A percentile compares a stretch with the other conserved stretches of the same genome.
Conservation (phyloP, 2,329 filamentous ascomycete genomes). For the Plectosphaerella sp. region DNA sequence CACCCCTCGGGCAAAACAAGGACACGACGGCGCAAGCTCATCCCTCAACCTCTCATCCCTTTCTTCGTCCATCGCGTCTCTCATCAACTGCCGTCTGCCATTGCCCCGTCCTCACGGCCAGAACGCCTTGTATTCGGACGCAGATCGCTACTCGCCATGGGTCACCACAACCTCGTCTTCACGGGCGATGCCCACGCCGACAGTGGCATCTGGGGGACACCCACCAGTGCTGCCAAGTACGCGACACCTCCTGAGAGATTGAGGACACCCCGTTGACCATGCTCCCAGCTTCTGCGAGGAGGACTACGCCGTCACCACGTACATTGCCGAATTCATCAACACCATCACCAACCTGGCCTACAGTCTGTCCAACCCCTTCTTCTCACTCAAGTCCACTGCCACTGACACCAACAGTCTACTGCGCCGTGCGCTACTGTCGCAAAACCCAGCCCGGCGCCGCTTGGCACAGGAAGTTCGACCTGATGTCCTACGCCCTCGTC, state of each 20-base stretch:
- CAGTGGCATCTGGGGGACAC: constrained; percentile 31
- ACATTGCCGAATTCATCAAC: constrained; percentile 39
- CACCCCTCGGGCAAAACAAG: too few species aligned
- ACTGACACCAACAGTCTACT: constrained; percentile 27
- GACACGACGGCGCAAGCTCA: too few species aligned
- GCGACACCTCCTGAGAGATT: neutral
- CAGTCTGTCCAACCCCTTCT: constrained; percentile 2
- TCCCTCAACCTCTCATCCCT: too few species aligned
- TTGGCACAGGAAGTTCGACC: constrained; percentile 28
- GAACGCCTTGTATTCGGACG: neutral
- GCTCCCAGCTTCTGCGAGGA: constrained; percentile 13
- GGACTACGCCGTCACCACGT: constrained; percentile 34
- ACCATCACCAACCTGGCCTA: constrained; percentile 35
- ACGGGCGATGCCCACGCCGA: constrained; percentile 26
- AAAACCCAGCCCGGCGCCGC: constrained; percentile 22
- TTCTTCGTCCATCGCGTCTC: too few species aligned
- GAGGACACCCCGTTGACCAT: neutral
- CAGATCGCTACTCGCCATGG: constrained; percentile 15
- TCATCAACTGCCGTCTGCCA: too few species aligned
- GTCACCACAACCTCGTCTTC: constrained; percentile 31
- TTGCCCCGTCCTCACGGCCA: too few species aligned
- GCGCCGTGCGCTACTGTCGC: constrained; percentile 32
- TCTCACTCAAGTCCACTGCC: neutral
- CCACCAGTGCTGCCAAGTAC: constrained; percentile 34
- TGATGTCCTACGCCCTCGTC: constrained; percentile 35